Evolutionary conservation across 805 yeast genomes (phyloP).

Genomic region (Blastobotrys americana): DNA sequence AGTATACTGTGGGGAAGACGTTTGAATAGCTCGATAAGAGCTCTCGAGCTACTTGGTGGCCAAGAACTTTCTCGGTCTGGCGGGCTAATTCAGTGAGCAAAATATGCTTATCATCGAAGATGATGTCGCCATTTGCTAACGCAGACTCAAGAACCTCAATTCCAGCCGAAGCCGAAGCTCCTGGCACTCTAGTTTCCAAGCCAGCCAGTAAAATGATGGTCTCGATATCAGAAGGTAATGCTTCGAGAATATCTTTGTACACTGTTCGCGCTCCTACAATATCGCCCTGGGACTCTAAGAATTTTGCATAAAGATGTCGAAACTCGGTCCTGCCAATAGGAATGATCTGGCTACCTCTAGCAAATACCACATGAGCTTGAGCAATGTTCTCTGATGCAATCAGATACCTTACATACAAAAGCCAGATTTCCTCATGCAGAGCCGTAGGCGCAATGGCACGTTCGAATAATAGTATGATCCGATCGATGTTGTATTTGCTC

Average conservation of each 20-base stretch:
- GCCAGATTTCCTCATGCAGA: constrained; percentile 56
- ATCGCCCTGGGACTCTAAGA: constrained; percentile 25
- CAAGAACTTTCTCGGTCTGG: not conserved
- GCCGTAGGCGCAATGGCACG: constrained; percentile 55
- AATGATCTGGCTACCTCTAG: constrained; percentile 39
- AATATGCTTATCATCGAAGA: not conserved
- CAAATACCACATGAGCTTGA: constrained; percentile 39
- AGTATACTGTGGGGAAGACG: constrained; percentile 19
- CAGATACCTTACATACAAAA: constrained; percentile 52
- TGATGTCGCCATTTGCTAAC: not conserved
- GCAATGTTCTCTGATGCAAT: constrained; percentile 30
- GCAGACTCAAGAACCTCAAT: not conserved
- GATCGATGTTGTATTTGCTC: constrained; percentile 16
- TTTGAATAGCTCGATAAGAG: constrained; percentile 19
- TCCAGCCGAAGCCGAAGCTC: not conserved
- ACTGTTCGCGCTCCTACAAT: constrained; percentile 24
- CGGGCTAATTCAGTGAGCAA: not conserved
- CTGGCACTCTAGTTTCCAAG: not conserved
- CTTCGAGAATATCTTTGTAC: constrained; percentile 21
- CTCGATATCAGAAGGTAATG: constrained; percentile 27
- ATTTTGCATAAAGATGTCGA: constrained; percentile 28
- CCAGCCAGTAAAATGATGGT: constrained; percentile 19
- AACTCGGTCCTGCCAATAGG: constrained; percentile 24
- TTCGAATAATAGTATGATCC: constrained; percentile 49
- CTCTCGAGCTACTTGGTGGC: constrained; percentile 20